Evolutionary conservation across 2,329 filamentous ascomycete genomes (phyloP).

Genomic region (Ceratocystis ficicola): DNA sequence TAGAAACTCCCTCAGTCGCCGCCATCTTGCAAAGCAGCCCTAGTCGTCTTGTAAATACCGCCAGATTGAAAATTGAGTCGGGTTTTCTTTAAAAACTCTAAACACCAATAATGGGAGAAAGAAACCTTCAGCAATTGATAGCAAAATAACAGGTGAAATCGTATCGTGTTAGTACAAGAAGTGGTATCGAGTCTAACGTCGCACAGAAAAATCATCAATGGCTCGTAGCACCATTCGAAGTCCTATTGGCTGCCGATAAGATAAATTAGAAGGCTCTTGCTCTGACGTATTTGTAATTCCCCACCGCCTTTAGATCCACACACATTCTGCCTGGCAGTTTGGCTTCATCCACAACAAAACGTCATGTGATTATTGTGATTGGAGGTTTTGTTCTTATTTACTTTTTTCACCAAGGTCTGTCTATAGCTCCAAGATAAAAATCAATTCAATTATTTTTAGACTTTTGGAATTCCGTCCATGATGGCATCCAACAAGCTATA

Average conservation of each 20-base stretch:
- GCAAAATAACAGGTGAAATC: background rate
- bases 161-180: no score
- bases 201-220: conserved; percentile 10
- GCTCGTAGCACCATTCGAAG: background rate
- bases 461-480: background rate
- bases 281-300: background rate
- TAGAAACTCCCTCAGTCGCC: background rate
- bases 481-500: background rate
- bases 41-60: conserved; percentile 8
- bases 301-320: background rate
- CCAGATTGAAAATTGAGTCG: conserved; percentile 12
- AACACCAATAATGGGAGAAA: background rate
- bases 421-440: background rate
- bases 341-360: background rate
- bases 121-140: background rate
- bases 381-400: background rate
- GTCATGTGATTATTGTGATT: background rate
- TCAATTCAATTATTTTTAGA: background rate
- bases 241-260: conserved; percentile 17
- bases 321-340: background rate
- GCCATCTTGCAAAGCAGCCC: conserved; percentile 18
- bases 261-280: background rate
- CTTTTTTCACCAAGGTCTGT: background rate
- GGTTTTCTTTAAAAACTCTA: background rate
- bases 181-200: background rate